Evolutionary conservation across 1,284 basidiomycete genomes (phyloP).

Genomic region (Vanrija sp.): DNA sequence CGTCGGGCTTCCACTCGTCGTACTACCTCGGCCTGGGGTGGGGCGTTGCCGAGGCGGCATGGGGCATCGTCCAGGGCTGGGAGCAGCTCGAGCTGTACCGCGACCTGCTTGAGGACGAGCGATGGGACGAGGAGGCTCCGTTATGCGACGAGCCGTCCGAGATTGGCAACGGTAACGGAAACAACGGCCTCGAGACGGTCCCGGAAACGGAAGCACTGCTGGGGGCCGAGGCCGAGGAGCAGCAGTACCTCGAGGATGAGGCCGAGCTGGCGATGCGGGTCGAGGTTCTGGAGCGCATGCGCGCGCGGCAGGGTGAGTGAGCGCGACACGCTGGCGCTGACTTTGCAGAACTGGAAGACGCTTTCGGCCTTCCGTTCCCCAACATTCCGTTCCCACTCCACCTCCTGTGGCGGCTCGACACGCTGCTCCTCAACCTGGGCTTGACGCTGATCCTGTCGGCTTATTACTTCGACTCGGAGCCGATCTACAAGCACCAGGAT

Average conservation of each 20-base stretch:
- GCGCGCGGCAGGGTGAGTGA: conserved; percentile 37
- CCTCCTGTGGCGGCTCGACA: conserved; percentile 48
- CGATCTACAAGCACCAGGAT: conserved; percentile 36
- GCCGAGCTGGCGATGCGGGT: conserved; percentile 44
- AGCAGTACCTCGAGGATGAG: conserved; percentile 26
- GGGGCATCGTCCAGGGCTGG: conserved; percentile 47
- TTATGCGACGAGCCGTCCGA: conserved; percentile 7
- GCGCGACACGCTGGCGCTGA: conserved; percentile 2
- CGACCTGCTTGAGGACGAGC: conserved; percentile 34
- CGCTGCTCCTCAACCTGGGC: conserved; percentile 49
- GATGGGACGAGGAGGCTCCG: not conserved
- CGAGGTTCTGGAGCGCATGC: conserved; percentile 43
- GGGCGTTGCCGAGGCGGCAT: conserved; percentile 44
- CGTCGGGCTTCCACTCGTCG: conserved; percentile 45
- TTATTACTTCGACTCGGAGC: conserved; percentile 45
- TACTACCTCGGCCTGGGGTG: conserved; percentile 49
- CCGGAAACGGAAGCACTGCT: conserved; percentile 16
- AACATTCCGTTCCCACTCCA: conserved; percentile 47
- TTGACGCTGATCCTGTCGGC: conserved; percentile 48
- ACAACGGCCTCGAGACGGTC: conserved; percentile 13
- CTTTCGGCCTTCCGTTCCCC: conserved; percentile 45
- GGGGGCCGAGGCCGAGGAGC: conserved; percentile 13
- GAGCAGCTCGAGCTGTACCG: conserved; percentile 45
- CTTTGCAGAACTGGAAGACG: conserved; percentile 40
- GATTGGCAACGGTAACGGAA: conserved; percentile 2